Percentiles rank a stretch among this genome's conserved stretches.
phyloP scores from a whole-genome alignment of 306 rosid genomes.

The Purshia tridentata region DNA sequence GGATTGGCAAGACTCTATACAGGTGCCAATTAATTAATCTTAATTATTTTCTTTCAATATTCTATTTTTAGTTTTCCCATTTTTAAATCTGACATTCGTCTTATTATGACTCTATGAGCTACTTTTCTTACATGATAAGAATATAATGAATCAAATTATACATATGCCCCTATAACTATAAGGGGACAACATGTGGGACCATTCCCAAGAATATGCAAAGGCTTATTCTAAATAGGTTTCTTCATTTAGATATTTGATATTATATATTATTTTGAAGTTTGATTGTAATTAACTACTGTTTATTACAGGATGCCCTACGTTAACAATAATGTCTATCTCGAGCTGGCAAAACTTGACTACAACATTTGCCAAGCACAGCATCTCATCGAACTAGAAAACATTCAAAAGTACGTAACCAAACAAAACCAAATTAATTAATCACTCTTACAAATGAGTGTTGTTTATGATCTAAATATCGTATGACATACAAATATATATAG shows the following conservation, averaged over 20 bases:
- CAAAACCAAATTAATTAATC: neutral
- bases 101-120: neutral
- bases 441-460: neutral
- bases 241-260: neutral
- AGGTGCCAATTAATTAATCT: slow-evolving; percentile 36
- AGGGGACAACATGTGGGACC: neutral
- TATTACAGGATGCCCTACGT: slow-evolving; percentile 67
- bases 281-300: slow-evolving; percentile 1
- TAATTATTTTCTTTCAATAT: neutral
- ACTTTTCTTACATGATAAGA: neutral
- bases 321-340: slow-evolving; percentile 65
- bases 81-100: neutral
- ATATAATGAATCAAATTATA: neutral
- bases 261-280: neutral
- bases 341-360: slow-evolving; percentile 88
- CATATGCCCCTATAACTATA: neutral
- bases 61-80: neutral
- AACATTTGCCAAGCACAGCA: slow-evolving; percentile 76
- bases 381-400: slow-evolving; percentile 64
- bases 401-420: slow-evolving; percentile 61
- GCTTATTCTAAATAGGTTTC: neutral
- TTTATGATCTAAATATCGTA: no score
- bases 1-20: slow-evolving; percentile 98
- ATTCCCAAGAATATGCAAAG: neutral
- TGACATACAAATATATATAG: no score